Evolutionary conservation across 164 flowering plant genomes (phyloP).

Genomic region (Stephania yunnanensis): DNA sequence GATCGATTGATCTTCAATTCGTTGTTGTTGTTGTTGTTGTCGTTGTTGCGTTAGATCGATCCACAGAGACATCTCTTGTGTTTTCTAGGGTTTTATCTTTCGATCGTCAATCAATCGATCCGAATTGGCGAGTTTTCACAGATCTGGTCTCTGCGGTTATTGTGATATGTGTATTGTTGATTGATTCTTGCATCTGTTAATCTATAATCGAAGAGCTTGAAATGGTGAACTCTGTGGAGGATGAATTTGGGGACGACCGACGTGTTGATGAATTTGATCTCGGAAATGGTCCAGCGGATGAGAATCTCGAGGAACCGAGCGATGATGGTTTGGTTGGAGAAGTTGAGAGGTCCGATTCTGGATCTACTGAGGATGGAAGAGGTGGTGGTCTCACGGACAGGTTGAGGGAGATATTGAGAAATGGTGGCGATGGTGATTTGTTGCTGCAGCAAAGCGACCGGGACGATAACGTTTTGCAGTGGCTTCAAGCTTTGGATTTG

Average conservation of each 20-base stretch:
- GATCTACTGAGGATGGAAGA: conserved; percentile 17
- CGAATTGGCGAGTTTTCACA: not conserved
- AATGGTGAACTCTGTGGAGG: conserved; percentile 32
- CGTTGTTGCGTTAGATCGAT: not conserved
- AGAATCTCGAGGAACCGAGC: conserved; percentile 12
- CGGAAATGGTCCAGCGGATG: conserved; percentile 16
- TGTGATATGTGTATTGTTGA: not conserved
- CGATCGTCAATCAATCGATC: not conserved
- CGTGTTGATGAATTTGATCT: conserved; percentile 18
- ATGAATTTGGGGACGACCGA: conserved; percentile 22
- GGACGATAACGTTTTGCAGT: conserved; percentile 48
- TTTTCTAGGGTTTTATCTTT: not conserved
- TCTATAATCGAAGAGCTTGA: not conserved
- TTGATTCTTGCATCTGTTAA: not conserved
- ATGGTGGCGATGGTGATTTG: conserved; percentile 58
- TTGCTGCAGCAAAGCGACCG: conserved; percentile 37
- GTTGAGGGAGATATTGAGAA: conserved; percentile 37
- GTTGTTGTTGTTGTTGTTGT: no score
- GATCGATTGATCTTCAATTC: no score
- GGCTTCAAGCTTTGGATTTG: conserved; percentile 85
- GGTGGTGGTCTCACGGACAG: conserved; percentile 36
- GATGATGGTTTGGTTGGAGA: conserved; percentile 12
- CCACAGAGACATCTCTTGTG: not conserved
- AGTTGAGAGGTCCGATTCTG: conserved; percentile 15
- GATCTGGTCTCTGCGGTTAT: not conserved